Base-by-base conservation (phyloP, 2,329 filamentous ascomycete genomes). In the Corinectria fuckeliana region DNA sequence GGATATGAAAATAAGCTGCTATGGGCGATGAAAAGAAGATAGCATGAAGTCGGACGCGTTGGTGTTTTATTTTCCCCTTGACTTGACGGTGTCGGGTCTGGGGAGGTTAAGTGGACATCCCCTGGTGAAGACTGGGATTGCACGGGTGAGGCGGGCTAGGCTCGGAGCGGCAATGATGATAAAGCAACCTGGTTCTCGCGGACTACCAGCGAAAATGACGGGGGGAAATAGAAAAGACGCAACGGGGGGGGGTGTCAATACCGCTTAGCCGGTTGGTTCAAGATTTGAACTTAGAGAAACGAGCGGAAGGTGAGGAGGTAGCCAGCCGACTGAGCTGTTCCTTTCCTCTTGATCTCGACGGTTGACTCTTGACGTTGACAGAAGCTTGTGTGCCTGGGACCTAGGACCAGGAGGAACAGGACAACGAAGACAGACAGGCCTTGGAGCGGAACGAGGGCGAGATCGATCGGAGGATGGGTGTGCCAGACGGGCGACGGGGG, bases 61-160 rank as follows among this genome's bases (percentile, higher is more conserved):
- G 77, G 75, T 80, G 78, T 80, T 81, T 81, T 81, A 80, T 80
- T 77, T 76, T 75, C 74, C 75, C 75, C 75, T 77, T 76, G 77
- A 78, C 75, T 77, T 76, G 77, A 78, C 75, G 74, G 75, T 75
- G 75, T 77, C 77, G 75, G 79, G 79, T 76, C 75, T 75, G 75
- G 77, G 78, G 76, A 75, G 72, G 68, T 75, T 74, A 71, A 71
- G 69, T 70, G 68, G 68, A 68, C 67, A 60, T 71, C 71, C 75
- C 77, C 76, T 76, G 76, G 73, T 71, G 73, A 74, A 69, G 79
- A 82, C 79, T 78, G 78, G 81, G 80, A 80, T 80, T 69, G 72
- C 72, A 77, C 78, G 79, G 78, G 75, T 77, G 79, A 80, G 78
- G 79, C 77, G 76, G 76, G 76, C 76, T 78, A 80, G 76, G 73